Evolutionary conservation across 208 protist species (phyloP).

Genomic region (Trypanosoma boissoni): DNA sequence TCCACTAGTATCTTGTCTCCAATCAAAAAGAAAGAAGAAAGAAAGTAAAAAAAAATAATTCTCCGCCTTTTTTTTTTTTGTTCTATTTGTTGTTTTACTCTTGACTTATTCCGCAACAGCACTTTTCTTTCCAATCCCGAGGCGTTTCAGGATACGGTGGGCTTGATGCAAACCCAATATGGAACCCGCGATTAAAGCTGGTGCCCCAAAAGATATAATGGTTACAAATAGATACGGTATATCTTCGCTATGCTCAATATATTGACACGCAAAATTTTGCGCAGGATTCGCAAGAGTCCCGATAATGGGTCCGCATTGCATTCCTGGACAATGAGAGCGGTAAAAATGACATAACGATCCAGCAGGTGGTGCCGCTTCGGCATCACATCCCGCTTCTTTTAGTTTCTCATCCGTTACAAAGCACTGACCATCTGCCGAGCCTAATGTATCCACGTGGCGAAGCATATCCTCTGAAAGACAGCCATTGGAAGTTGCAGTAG

Average conservation of each 20-base stretch:
- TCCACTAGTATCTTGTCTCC: too few species aligned
- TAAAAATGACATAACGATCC: conserved; percentile 16
- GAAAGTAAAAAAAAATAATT: background rate
- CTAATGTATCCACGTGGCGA: conserved; percentile 12
- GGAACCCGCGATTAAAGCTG: conserved; percentile 6
- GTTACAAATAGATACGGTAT: conserved; percentile 8
- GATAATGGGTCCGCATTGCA: conserved; percentile 6
- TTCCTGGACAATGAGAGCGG: conserved; percentile 9
- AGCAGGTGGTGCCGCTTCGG: background rate
- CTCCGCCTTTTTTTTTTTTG: background rate
- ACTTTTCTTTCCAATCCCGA: background rate
- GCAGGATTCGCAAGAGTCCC: conserved; percentile 10
- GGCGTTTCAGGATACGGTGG: background rate
- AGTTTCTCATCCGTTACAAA: background rate
- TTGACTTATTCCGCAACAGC: too few species aligned
- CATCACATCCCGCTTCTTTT: background rate
- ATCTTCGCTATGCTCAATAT: background rate
- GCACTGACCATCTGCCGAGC: conserved; percentile 8
- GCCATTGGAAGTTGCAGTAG: conserved; percentile 1
- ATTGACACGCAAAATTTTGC: conserved; percentile 10
- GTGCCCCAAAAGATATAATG: conserved; percentile 12
- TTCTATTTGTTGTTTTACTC: background rate
- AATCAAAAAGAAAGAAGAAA: too few species aligned
- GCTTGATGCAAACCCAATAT: conserved; percentile 15
- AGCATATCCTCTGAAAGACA: conserved; percentile 11